A percentile compares a stretch with the other conserved stretches of the same genome.
Conservation (phyloP, 495 filamentous ascomycete genomes). For the Lepidopterella palustris region DNA sequence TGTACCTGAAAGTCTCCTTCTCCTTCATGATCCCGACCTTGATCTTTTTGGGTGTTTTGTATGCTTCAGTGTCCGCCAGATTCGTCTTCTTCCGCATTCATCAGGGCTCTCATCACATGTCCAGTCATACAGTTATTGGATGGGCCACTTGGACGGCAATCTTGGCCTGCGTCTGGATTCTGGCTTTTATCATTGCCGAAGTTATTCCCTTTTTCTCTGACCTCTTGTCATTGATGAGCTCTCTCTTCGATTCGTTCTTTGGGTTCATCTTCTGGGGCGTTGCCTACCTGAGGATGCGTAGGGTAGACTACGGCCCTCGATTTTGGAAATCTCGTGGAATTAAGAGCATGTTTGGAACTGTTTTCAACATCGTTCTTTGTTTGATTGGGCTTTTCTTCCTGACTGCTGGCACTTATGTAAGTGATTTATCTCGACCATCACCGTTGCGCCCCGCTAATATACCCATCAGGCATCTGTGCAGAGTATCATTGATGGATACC, state of each 20-base stretch:
- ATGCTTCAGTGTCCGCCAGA: conserved; percentile 78
- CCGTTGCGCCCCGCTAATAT: conserved; percentile 2
- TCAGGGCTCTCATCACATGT: conserved; percentile 67
- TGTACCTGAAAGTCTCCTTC: conserved; percentile 77
- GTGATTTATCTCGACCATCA: conserved; percentile 21
- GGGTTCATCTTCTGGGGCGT: conserved; percentile 93
- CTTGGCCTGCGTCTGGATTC: conserved; percentile 63
- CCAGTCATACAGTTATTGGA: conserved; percentile 69
- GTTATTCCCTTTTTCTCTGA: conserved; percentile 89
- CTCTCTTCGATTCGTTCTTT: conserved; percentile 87
- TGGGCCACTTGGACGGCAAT: conserved; percentile 74
- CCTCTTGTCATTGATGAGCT: conserved; percentile 77
- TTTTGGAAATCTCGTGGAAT: conserved; percentile 55
- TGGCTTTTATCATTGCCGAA: conserved; percentile 78
- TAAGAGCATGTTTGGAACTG: conserved; percentile 54
- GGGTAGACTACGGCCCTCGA: conserved; percentile 55
- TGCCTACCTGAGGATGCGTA: conserved; percentile 77
- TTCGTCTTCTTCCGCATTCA: conserved; percentile 83
- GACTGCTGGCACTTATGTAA: conserved; percentile 70
- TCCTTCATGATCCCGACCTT: conserved; percentile 90
- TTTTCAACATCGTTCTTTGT: conserved; percentile 64
- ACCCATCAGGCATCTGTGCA: conserved; percentile 34
- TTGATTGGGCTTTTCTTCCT: conserved; percentile 69
- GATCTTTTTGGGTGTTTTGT: conserved; percentile 82
- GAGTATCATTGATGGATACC: conserved; percentile 37